Evolutionary conservation across 2,329 filamentous ascomycete genomes (phyloP).

Genomic region (Fusarium newnesense): DNA sequence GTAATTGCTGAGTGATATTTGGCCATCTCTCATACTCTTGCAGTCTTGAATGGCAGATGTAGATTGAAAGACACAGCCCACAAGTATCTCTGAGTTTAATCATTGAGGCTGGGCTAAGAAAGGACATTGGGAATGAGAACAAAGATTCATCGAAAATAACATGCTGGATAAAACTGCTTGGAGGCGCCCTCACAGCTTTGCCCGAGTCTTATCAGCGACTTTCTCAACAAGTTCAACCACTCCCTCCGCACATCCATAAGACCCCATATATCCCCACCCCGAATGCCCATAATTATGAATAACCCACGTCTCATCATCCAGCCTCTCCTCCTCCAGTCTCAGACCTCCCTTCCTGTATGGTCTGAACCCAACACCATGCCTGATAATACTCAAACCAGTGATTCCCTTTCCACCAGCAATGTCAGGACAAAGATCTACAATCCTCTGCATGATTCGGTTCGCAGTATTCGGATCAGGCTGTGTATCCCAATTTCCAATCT

Average conservation of each 20-base stretch:
- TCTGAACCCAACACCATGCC: conserved; percentile 84
- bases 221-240: conserved; percentile 75
- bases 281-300: conserved; percentile 86
- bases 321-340: conserved; percentile 70
- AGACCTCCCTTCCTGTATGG: conserved; percentile 79
- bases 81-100: rapidly evolving
- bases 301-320: conserved; percentile 67
- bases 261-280: conserved; percentile 79
- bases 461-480: conserved; percentile 82
- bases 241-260: conserved; percentile 76
- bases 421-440: conserved; percentile 70
- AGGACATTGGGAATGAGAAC: rapidly evolving
- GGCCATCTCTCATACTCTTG: rapidly evolving
- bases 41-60: background rate
- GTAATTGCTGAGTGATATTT: background rate
- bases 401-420: conserved; percentile 74
- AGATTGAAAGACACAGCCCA: background rate
- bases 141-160: rapidly evolving
- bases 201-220: conserved; percentile 52
- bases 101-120: rapidly evolving
- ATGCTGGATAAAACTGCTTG: rapidly evolving
- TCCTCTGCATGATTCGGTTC: conserved; percentile 82
- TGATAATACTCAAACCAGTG: conserved; percentile 76
- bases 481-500: conserved; percentile 81
- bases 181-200: conserved; percentile 41